Conservation (phyloP, 2,329 filamentous ascomycete species). For the Ambrosiella beaveri region DNA sequence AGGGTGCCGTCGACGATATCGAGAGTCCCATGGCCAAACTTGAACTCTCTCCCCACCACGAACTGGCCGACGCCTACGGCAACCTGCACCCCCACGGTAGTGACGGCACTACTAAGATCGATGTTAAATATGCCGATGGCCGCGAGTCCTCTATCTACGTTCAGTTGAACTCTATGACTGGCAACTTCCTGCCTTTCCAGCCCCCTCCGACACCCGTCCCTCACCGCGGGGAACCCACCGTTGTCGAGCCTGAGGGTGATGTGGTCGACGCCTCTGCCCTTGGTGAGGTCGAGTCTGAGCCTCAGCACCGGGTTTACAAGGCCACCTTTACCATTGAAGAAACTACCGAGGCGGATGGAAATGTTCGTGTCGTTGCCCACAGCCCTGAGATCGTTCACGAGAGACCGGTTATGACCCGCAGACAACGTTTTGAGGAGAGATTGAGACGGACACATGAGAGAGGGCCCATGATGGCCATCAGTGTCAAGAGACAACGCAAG, state of each 20-base stretch:
- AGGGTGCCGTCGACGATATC: slow-evolving; percentile 39
- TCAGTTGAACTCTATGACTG: slow-evolving; percentile 50
- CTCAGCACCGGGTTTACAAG: slow-evolving; percentile 41
- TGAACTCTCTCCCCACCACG: slow-evolving; percentile 22
- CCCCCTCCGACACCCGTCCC: slow-evolving; percentile 67
- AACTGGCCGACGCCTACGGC: slow-evolving; percentile 15
- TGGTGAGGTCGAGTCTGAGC: slow-evolving; percentile 14
- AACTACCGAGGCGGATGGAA: slow-evolving; percentile 40
- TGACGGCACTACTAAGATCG: slow-evolving; percentile 33
- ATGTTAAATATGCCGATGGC: slow-evolving; percentile 38
- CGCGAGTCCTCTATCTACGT: slow-evolving; percentile 42
- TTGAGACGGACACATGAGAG: slow-evolving; percentile 24
- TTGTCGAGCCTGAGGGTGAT: slow-evolving; percentile 19
- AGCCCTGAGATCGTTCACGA: slow-evolving; percentile 40
- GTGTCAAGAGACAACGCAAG: slow-evolving; percentile 80
- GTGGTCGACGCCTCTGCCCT: slow-evolving; percentile 19
- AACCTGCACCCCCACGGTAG: slow-evolving; percentile 24
- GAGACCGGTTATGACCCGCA: slow-evolving; percentile 26
- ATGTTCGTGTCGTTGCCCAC: slow-evolving; percentile 43
- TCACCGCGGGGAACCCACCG: slow-evolving; percentile 22
- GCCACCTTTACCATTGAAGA: slow-evolving; percentile 51
- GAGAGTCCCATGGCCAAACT: slow-evolving; percentile 40
- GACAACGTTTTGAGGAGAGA: slow-evolving; percentile 41
- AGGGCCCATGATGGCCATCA: slow-evolving; percentile 59
- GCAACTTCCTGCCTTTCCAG: slow-evolving; percentile 61